Evolutionary conservation across 495 filamentous ascomycete genomes (phyloP).

Genomic region (Podospora conica): DNA sequence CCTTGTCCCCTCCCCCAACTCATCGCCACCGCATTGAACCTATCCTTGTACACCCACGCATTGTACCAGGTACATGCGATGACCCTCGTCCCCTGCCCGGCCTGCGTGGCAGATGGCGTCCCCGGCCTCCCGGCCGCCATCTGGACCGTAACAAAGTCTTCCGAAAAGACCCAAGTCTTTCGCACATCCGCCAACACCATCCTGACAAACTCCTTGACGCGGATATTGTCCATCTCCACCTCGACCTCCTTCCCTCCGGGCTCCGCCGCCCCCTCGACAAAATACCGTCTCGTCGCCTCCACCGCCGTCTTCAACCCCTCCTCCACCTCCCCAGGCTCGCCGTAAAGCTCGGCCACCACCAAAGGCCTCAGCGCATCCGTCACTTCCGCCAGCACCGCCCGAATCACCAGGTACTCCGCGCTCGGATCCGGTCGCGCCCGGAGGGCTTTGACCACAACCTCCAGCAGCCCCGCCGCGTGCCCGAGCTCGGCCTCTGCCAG

Average conservation of each 20-base stretch:
- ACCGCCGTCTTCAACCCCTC: not conserved
- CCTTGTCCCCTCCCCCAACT: conserved; percentile 17
- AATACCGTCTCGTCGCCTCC: not conserved
- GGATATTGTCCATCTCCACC: conserved; percentile 3
- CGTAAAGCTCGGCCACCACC: conserved; percentile 9
- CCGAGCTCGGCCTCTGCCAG: not conserved
- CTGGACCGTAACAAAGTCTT: conserved; percentile 26
- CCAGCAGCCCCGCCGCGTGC: not conserved
- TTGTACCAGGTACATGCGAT: conserved; percentile 18
- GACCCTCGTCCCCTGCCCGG: conserved; percentile 21
- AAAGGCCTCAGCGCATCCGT: conserved; percentile 17
- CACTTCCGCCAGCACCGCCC: not conserved
- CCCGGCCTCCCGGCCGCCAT: conserved; percentile 22
- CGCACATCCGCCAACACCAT: conserved; percentile 33
- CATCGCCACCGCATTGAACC: conserved; percentile 14
- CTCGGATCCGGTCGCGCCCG: not conserved
- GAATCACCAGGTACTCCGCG: not conserved
- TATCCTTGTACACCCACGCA: conserved; percentile 16
- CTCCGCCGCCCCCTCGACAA: not conserved
- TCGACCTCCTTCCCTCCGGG: not conserved
- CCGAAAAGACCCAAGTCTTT: conserved; percentile 32
- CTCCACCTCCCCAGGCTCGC: not conserved
- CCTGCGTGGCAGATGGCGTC: conserved; percentile 6
- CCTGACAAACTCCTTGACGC: conserved; percentile 29
- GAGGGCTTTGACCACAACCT: not conserved